Evolutionary conservation across 164 flowering plant genomes (phyloP).

Genomic region (Stephania yunnanensis): DNA sequence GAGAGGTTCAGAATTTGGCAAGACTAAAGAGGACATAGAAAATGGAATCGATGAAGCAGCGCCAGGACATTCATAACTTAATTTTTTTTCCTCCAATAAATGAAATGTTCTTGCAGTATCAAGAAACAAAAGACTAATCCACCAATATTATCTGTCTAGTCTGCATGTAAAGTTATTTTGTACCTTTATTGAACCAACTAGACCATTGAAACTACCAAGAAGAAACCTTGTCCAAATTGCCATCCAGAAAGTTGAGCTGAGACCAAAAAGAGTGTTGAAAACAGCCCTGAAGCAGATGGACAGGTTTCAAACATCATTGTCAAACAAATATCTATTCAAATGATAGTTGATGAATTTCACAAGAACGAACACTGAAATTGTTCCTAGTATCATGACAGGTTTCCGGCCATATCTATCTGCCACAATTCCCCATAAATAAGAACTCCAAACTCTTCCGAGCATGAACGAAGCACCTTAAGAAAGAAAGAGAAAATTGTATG

Average conservation of each 20-base stretch:
- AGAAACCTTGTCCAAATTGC: conserved; percentile 63
- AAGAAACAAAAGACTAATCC: too few species aligned
- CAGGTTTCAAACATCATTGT: not conserved
- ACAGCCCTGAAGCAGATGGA: conserved; percentile 38
- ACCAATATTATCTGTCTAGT: too few species aligned
- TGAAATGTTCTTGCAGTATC: not conserved
- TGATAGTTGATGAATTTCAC: not conserved
- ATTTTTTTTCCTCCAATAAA: too few species aligned
- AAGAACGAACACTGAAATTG: conserved; percentile 52
- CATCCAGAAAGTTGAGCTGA: conserved; percentile 74
- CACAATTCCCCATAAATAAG: conserved; percentile 67
- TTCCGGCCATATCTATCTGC: conserved; percentile 84
- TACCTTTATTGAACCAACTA: conserved; percentile 78
- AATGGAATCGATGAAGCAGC: not conserved
- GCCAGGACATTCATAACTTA: not conserved
- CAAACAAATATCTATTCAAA: not conserved
- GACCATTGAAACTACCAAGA: conserved; percentile 59
- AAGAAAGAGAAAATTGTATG: conserved; percentile 1
- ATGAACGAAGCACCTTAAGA: conserved; percentile 60
- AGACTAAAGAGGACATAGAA: not conserved
- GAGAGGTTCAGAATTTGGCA: not conserved
- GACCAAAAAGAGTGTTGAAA: conserved; percentile 74
- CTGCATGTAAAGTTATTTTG: not conserved
- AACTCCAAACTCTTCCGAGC: conserved; percentile 77
- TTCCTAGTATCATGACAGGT: conserved; percentile 65